phyloP scores from a whole-genome alignment of 106 monocot genomes.

The Platanthera guangdongensis region DNA sequence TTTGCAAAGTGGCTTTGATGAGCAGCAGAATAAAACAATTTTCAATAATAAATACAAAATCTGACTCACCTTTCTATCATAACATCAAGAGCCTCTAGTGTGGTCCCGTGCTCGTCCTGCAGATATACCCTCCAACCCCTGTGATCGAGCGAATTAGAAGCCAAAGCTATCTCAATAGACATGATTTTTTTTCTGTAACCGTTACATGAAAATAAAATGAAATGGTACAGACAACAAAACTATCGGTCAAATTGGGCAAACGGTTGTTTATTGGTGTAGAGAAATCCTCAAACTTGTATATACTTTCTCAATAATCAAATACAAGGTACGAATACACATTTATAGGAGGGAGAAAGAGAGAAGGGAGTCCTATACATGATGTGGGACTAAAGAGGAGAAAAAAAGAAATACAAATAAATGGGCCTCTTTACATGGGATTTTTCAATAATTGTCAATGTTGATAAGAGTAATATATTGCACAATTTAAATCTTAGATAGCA shows the following conservation, averaged over 20 bases:
- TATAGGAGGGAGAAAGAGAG: too few relatives aligned
- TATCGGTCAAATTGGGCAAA: background rate
- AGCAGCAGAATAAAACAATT: background rate
- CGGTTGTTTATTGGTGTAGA: too few relatives aligned
- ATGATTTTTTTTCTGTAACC: background rate
- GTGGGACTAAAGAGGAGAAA: too few relatives aligned
- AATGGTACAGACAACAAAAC: background rate
- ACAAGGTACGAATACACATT: too few relatives aligned
- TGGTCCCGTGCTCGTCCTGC: constrained; percentile 83
- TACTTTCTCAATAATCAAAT: too few relatives aligned
- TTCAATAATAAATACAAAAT: background rate
- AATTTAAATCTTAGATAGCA: background rate
- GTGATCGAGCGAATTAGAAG: constrained; percentile 2
- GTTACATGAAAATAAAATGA: background rate
- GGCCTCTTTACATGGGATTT: too few relatives aligned
- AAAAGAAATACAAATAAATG: too few relatives aligned
- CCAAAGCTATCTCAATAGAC: background rate
- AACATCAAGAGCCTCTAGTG: constrained; percentile 59
- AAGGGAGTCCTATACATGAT: too few relatives aligned
- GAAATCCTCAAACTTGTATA: too few relatives aligned
- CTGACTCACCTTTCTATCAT: constrained; percentile 69
- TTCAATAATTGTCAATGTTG: background rate
- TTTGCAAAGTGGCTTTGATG: background rate
- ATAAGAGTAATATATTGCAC: background rate
- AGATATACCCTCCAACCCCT: constrained; percentile 82